Base-by-base conservation (phyloP, 2,329 filamentous ascomycete species). In the Sclerotinia nivalis region DNA sequence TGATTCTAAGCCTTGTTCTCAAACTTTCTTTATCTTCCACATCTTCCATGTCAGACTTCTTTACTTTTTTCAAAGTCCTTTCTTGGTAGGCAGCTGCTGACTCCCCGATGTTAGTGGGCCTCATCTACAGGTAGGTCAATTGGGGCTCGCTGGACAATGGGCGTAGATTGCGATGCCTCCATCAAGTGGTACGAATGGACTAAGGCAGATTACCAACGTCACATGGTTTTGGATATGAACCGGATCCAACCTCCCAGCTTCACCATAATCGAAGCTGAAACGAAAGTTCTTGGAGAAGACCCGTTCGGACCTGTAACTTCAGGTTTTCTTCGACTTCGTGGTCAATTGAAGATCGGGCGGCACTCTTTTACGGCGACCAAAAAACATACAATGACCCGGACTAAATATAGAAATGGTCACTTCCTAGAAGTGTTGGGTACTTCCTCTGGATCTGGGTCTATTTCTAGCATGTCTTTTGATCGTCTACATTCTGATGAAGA, bases 141-240 rank as follows among this genome's bases (percentile, higher is more conserved):
- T 31, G 1, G 0, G 2, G 15, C 5, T 43, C 22, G 5, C 22
- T 31, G 56, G 10, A n/a, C 2, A 4, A 0, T 31, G 34, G 37
- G 37, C 37, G 37, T 40, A 40, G 37, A 40, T 15, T 7, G 15
- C 9, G 18, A 22, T 6, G 28, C 52, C 2, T 55, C 52, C 7
- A 22, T 1, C 15, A 25, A 20, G 25, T 55, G 52, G 52, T 34
- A 34, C 31, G 18, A 55, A 25, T 55, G 28, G 52, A 55, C 15
- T 34, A 8, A 18, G 4, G 52, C 52, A 22, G 52, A 55, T 20
- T 55, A 55, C 52, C 9, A 55, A 55, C 8, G 28, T 34, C 1
- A 55, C 52, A 55, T 34, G 52, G 20, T 34, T 55, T 9, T 10
- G 28, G 28, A 55, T 55, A 20, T 55, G 31, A 22, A 31, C 28